Base-by-base conservation (phyloP, 179 eudicot genomes). In the Silene vulgaris region DNA sequence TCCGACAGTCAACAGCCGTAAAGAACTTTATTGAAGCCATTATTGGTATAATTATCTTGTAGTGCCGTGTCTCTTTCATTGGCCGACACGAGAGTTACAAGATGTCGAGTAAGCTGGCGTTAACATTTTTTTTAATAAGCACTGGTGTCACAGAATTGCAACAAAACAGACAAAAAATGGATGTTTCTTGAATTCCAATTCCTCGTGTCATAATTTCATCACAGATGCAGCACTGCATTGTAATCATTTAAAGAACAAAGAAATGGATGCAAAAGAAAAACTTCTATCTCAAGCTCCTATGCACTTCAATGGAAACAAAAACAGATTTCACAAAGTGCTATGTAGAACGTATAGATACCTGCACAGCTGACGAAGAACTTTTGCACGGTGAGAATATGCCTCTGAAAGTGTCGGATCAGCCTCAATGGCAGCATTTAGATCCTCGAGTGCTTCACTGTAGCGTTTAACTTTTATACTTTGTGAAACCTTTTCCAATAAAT, bases 371-470 rank as follows among this genome's bases (percentile, higher is more conserved):
- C 97, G 96, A 43, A 85, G 84, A 76, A 90, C 72, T 74, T 93
- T 88, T 70, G 96, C 97, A 3, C 91, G 88, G 77, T 81, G 92
- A 85, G 90, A 79, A 81, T 90, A 91, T 73, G 98, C 97, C 76
- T 93, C 98, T 35, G 97, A 91, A 70, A 91, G 89, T 77, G 89
- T 76, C 66, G 96, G 91, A 80, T 91, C 96, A 54, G 96, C 96
- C 79, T 93, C 96, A 79, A 91, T 91, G 65, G 98, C 98, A 75
- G 98, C 88, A 85, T 93, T 93, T 75, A 93, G 89, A 80, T 93
- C 97, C 82, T 89, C 88, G 60, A 93, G 87, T 56, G 97, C 97
- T 81, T 91, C 98, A 84, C 93, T 90, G 72, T 90, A 93, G 45
- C 80, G 92, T 80, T 90, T 93, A 60, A 89, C 91, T 83, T 90